These are phyloP conservation scores for Cyberlindnera euphorbiiphila DNA, from an alignment of 805 yeast genomes.

Conservation along the genomic window DNA sequence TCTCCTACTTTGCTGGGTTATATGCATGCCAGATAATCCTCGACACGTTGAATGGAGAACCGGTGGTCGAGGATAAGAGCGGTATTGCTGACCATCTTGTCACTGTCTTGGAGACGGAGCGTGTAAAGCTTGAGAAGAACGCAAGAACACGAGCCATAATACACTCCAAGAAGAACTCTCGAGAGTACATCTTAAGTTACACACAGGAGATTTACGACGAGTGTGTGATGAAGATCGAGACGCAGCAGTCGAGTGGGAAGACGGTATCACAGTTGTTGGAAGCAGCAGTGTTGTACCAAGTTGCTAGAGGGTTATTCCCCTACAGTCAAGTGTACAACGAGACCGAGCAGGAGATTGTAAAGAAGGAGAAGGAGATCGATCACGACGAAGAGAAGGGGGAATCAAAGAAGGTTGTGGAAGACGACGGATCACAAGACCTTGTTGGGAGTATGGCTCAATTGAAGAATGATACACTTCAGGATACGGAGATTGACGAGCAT, in stretches of 20 bases:
- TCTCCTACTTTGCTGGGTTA: slow-evolving; percentile 14
- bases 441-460: slow-evolving; percentile 1
- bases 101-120: slow-evolving; percentile 5
- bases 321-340: slow-evolving; percentile 1
- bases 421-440: slow-evolving; percentile 7
- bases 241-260: slow-evolving; percentile 3
- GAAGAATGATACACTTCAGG: slow-evolving; percentile 1
- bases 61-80: background rate
- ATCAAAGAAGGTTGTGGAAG: background rate
- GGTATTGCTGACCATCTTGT: slow-evolving; percentile 2
- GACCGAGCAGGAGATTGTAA: slow-evolving; percentile 1
- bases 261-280: slow-evolving; percentile 1
- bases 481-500: slow-evolving; percentile 4
- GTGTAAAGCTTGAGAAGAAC: background rate
- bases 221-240: background rate
- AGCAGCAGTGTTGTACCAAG: slow-evolving; percentile 1
- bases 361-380: slow-evolving; percentile 1
- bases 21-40: slow-evolving; percentile 10
- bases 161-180: slow-evolving; percentile 5
- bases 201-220: slow-evolving; percentile 6
- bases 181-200: slow-evolving; percentile 14
- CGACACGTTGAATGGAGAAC: slow-evolving; percentile 1
- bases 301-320: slow-evolving; percentile 6
- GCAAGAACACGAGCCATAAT: slow-evolving; percentile 1
- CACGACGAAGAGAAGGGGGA: background rate